Evolutionary conservation across 345 rosid genomes (phyloP).

Genomic region (Acer negundo): DNA sequence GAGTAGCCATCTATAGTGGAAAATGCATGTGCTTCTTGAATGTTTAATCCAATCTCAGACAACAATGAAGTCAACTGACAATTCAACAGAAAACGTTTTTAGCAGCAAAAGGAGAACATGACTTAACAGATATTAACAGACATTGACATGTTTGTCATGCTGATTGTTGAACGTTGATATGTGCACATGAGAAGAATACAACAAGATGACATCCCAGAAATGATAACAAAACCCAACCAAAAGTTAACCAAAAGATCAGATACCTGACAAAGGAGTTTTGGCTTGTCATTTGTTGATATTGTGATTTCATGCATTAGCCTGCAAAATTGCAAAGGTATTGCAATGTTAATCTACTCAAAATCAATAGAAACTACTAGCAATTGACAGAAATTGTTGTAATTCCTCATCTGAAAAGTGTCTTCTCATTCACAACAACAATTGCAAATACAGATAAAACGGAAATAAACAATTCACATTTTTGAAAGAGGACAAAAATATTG

Average conservation of each 20-base stretch:
- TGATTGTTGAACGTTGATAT: conserved; percentile 5
- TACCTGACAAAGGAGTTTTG: conserved; percentile 72
- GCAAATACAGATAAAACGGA: not conserved
- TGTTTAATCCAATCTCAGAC: conserved; percentile 66
- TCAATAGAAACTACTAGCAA: conserved; percentile 7
- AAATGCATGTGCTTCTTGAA: conserved; percentile 79
- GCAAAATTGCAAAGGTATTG: conserved; percentile 22
- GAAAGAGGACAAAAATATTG: not conserved
- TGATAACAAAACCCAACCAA: conserved; percentile 13
- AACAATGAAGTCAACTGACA: conserved; percentile 66
- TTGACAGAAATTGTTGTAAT: conserved; percentile 7
- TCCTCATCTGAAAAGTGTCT: not conserved
- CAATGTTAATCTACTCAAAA: conserved; percentile 14
- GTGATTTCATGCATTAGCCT: conserved; percentile 79
- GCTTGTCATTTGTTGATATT: conserved; percentile 65
- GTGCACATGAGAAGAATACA: not conserved
- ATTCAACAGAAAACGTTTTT: conserved; percentile 16
- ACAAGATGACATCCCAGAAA: conserved; percentile 17
- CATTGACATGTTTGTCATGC: not conserved
- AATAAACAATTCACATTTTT: not conserved
- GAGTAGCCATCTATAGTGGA: conserved; percentile 71
- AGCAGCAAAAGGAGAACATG: not conserved
- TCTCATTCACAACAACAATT: conserved; percentile 1
- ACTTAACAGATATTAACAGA: not conserved
- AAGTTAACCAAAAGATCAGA: conserved; percentile 16